Conservation (phyloP, 2,329 filamentous ascomycete species). For the Beauveria varroae region DNA sequence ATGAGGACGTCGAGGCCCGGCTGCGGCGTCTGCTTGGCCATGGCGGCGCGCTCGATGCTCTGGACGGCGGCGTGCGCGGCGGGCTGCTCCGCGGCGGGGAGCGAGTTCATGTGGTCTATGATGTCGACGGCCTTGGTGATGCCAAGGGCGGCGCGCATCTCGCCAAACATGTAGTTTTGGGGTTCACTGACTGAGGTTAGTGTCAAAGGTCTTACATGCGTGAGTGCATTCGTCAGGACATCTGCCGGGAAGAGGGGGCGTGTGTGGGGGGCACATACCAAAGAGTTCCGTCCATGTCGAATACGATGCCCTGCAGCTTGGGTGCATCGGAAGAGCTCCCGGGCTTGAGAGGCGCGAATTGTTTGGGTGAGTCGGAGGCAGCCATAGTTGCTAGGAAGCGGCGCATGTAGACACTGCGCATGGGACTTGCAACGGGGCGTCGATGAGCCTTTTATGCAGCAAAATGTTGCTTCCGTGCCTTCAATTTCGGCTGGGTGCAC, state of each 20-base stretch:
- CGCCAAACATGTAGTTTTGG: conserved; percentile 89
- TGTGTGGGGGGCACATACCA: conserved; percentile 46
- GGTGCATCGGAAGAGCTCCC: conserved; percentile 30
- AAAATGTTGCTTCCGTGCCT: background rate
- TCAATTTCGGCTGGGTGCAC: background rate
- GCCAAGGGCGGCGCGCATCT: conserved; percentile 71
- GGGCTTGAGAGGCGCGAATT: conserved; percentile 49
- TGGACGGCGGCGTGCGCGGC: conserved; percentile 67
- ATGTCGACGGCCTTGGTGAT: conserved; percentile 75
- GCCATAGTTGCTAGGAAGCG: conserved; percentile 36
- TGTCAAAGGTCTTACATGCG: conserved; percentile 3
- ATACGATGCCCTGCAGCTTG: conserved; percentile 57
- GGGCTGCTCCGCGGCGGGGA: conserved; percentile 54
- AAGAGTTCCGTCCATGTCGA: conserved; percentile 92
- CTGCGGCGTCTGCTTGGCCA: conserved; percentile 73
- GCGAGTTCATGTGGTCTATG: conserved; percentile 73
- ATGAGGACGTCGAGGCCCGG: conserved; percentile 72
- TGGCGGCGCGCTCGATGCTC: conserved; percentile 71
- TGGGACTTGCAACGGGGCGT: background rate
- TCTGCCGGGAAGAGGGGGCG: background rate
- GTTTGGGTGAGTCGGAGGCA: conserved; percentile 27
- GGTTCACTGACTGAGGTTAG: conserved; percentile 57
- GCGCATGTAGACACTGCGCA: conserved; percentile 14
- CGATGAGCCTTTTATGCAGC: conserved; percentile 2
- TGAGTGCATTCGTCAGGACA: too few relatives aligned